Evolutionary conservation across 1,284 basidiomycete genomes (phyloP).

Genomic region (Schizophyllum amplum): DNA sequence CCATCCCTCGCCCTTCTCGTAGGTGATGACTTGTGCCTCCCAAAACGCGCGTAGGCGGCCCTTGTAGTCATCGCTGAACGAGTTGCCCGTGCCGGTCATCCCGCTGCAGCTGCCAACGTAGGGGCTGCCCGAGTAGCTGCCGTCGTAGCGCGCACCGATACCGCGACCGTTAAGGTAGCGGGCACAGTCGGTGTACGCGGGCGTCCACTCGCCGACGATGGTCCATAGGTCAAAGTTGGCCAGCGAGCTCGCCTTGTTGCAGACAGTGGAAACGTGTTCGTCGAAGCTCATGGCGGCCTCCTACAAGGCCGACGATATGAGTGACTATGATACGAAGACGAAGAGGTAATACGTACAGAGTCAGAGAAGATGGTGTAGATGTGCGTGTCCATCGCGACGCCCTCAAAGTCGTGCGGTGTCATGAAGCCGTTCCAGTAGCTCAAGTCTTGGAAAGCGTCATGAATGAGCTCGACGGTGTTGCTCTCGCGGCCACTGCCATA

Average conservation of each 20-base stretch:
- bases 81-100: constrained; percentile 61
- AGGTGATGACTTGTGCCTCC: constrained; percentile 75
- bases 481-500: constrained; percentile 50
- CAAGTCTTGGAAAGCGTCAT: constrained; percentile 79
- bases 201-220: constrained; percentile 82
- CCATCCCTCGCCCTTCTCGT: constrained; percentile 62
- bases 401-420: constrained; percentile 45
- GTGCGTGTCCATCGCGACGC: constrained; percentile 80
- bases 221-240: constrained; percentile 58
- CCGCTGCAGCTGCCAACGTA: constrained; percentile 67
- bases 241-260: constrained; percentile 39
- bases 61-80: constrained; percentile 78
- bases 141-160: constrained; percentile 75
- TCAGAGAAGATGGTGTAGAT: constrained; percentile 77
- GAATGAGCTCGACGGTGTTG: constrained; percentile 62
- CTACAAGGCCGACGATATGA: constrained; percentile 21
- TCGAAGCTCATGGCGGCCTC: constrained; percentile 41
- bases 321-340: background rate
- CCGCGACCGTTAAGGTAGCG: constrained; percentile 68
- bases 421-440: constrained; percentile 70
- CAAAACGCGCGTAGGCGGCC: constrained; percentile 75
- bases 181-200: constrained; percentile 82
- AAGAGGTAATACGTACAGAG: constrained; percentile 25
- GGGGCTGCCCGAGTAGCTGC: constrained; percentile 58
- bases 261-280: constrained; percentile 64